Conservation (phyloP, 2,329 filamentous ascomycete species). For the Mycosphaerella sp. region DNA sequence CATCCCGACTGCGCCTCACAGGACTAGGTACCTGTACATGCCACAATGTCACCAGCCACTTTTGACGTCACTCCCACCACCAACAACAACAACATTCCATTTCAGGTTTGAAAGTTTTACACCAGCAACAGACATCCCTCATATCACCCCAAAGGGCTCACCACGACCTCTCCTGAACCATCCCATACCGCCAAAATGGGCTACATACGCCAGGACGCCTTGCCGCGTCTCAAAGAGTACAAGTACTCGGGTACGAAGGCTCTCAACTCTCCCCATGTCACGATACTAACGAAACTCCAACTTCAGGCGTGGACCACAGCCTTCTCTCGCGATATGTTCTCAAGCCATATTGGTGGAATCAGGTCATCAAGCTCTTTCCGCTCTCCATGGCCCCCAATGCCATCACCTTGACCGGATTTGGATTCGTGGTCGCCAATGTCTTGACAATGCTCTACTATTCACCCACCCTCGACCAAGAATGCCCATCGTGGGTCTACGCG, state of each 20-base stretch:
- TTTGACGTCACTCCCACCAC: too few species aligned
- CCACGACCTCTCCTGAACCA: too few species aligned
- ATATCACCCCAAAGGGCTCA: too few species aligned
- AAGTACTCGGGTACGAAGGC: slow-evolving; percentile 57
- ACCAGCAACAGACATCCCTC: too few species aligned
- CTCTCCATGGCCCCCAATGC: slow-evolving; percentile 77
- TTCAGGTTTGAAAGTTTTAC: too few species aligned
- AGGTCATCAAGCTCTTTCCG: slow-evolving; percentile 91
- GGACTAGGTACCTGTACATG: slow-evolving; percentile 20
- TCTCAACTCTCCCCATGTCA: not conserved
- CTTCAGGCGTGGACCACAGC: slow-evolving; percentile 72
- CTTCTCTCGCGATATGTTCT: slow-evolving; percentile 85
- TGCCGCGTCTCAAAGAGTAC: slow-evolving; percentile 85
- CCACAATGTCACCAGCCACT: not conserved
- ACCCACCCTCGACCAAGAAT: slow-evolving; percentile 87
- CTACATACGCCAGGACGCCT: slow-evolving; percentile 87
- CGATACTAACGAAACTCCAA: not conserved
- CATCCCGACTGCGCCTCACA: slow-evolving; percentile 12
- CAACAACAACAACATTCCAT: too few species aligned
- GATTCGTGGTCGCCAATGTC: slow-evolving; percentile 83
- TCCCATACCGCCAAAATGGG: slow-evolving; percentile 55
- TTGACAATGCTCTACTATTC: slow-evolving; percentile 93
- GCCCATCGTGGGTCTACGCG: slow-evolving; percentile 90
- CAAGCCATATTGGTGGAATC: slow-evolving; percentile 94
- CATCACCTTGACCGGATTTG: slow-evolving; percentile 86